These are phyloP conservation scores for Salix suchowensis DNA, from an alignment of 345 rosid species.

Conservation along the genomic window DNA sequence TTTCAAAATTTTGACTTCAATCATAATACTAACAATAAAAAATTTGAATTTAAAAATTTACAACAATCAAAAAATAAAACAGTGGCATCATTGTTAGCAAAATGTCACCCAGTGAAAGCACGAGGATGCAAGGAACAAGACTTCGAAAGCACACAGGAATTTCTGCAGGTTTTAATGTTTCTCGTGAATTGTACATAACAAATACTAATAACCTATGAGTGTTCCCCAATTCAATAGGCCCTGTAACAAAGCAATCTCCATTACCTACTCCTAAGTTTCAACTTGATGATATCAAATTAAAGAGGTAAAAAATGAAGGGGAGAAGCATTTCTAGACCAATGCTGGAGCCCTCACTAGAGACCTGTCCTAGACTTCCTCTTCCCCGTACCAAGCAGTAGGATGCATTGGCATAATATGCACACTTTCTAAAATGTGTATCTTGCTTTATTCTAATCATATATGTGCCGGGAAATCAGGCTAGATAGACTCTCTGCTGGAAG, in stretches of 20 bases:
- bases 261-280: conserved; percentile 45
- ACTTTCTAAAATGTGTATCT: conserved; percentile 15
- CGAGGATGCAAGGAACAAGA: background rate
- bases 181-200: conserved; percentile 36
- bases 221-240: conserved; percentile 40
- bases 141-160: background rate
- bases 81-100: background rate
- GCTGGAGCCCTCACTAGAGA: conserved; percentile 22
- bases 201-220: conserved; percentile 32
- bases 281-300: conserved; percentile 22
- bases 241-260: conserved; percentile 48
- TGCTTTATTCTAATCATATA: conserved; percentile 30
- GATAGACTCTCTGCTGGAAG: conserved; percentile 31
- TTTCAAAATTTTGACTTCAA: too few species aligned
- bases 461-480: conserved; percentile 31
- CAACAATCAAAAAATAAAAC: background rate
- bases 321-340: conserved; percentile 17
- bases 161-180: conserved; percentile 51
- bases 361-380: conserved; percentile 26
- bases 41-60: too few species aligned
- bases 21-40: too few species aligned
- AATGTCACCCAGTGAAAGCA: background rate
- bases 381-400: conserved; percentile 23
- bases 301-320: conserved; percentile 6
- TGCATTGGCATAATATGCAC: conserved; percentile 11